Conservation (phyloP, 2,329 filamentous ascomycete genomes). For the Orbilia brochopaga region DNA sequence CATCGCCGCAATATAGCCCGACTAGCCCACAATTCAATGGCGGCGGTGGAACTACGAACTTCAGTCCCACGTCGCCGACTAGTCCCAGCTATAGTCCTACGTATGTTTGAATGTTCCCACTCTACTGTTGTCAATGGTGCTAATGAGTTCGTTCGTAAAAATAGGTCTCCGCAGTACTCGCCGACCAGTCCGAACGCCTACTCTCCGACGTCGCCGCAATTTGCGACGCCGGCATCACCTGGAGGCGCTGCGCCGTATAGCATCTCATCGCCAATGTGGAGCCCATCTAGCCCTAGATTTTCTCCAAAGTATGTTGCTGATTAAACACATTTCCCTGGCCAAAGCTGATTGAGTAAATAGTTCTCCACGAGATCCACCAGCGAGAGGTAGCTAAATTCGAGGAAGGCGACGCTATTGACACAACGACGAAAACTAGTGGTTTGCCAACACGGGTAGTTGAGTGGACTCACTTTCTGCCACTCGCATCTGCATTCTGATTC, state of each 20-base stretch:
- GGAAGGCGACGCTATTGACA: slow-evolving; percentile 1
- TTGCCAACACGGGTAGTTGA: slow-evolving; percentile 10
- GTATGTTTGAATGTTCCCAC: slow-evolving; percentile 54
- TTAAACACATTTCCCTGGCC: neutral
- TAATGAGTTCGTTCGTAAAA: slow-evolving; percentile 63
- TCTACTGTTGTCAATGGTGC: neutral
- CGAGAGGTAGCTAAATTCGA: slow-evolving; percentile 31
- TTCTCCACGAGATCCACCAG: slow-evolving; percentile 53
- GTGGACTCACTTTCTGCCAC: slow-evolving; percentile 10
- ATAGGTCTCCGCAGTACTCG: slow-evolving; percentile 67
- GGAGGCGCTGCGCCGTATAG: slow-evolving; percentile 57
- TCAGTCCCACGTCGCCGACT: slow-evolving; percentile 69
- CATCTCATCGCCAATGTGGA: slow-evolving; percentile 58
- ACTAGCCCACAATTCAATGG: slow-evolving; percentile 56
- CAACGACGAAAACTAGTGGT: neutral
- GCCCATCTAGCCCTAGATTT: slow-evolving; percentile 51
- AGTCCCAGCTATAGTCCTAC: slow-evolving; percentile 76
- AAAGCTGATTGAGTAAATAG: slow-evolving; percentile 36
- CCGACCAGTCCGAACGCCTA: slow-evolving; percentile 64
- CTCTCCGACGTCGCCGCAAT: slow-evolving; percentile 69
- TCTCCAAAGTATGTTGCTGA: slow-evolving; percentile 54
- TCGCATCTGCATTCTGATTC: slow-evolving; percentile 19
- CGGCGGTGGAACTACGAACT: slow-evolving; percentile 59
- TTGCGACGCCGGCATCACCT: slow-evolving; percentile 56
- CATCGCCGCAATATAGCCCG: slow-evolving; percentile 55